Evolutionary conservation across 176 grass and related monocot genomes (phyloP).

Genomic region (Aegilops bicornis): DNA sequence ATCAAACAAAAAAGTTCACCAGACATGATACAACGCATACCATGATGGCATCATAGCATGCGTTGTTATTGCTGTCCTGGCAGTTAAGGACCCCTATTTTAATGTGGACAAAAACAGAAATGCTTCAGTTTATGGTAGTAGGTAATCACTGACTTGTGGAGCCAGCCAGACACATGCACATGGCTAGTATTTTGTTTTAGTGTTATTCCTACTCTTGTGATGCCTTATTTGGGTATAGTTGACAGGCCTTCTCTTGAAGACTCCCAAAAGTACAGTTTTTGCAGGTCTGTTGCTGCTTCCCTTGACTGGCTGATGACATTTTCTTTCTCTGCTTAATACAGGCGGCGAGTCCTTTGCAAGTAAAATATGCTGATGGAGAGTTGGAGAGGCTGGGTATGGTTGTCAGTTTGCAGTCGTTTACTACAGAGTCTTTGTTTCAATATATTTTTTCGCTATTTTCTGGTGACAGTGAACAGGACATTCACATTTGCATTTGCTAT

Average conservation of each 20-base stretch:
- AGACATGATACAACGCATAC: conserved; percentile 21
- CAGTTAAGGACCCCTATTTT: not conserved
- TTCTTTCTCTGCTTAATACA: conserved; percentile 27
- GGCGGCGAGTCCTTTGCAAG: conserved; percentile 98
- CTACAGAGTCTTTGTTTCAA: not conserved
- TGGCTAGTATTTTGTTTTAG: not conserved
- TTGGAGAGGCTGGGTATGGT: conserved; percentile 95
- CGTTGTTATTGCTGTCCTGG: not conserved
- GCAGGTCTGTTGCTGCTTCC: not conserved
- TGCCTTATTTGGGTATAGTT: conserved; percentile 5
- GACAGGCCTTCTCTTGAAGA: not conserved
- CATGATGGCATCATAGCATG: not conserved
- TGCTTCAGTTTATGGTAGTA: conserved; percentile 8
- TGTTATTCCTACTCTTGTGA: not conserved
- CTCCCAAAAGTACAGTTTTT: conserved; percentile 9
- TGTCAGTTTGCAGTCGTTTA: not conserved
- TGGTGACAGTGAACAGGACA: conserved; percentile 6
- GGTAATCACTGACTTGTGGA: conserved; percentile 24
- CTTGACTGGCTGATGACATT: conserved; percentile 5
- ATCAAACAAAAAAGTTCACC: conserved; percentile 12
- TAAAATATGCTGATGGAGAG: conserved; percentile 99
- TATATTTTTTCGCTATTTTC: not conserved
- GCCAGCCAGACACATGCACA: not conserved
- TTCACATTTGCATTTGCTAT: conserved; percentile 29
- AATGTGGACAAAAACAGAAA: conserved; percentile 14